These are phyloP conservation scores for Apiospora aurea DNA, from an alignment of 2,329 filamentous ascomycete species.

Conservation along the genomic window DNA sequence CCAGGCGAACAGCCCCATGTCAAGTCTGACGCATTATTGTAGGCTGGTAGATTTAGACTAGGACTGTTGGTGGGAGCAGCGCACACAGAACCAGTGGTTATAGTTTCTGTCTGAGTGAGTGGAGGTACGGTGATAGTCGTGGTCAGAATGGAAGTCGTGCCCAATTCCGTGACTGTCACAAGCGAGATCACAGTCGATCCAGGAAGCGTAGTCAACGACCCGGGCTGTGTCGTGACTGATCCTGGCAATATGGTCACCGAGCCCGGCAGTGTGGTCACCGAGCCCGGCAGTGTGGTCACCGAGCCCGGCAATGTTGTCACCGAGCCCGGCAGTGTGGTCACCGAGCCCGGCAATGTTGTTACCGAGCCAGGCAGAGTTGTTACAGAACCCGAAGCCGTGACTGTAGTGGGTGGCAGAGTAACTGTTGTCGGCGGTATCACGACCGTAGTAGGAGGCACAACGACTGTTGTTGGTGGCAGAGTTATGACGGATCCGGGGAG, in stretches of 20 bases:
- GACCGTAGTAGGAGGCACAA: slow-evolving; percentile 22
- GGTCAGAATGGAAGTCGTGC: slow-evolving; percentile 32
- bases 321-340: background rate
- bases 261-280: background rate
- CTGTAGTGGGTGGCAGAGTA: slow-evolving; percentile 26
- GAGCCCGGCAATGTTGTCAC: slow-evolving; percentile 14
- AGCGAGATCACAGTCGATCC: slow-evolving; percentile 27
- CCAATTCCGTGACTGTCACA: slow-evolving; percentile 35
- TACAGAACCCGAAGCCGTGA: slow-evolving; percentile 26
- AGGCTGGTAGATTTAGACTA: slow-evolving; percentile 32
- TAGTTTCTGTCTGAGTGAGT: slow-evolving; percentile 24
- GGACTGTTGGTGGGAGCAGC: slow-evolving; percentile 50
- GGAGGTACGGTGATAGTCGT: slow-evolving; percentile 31
- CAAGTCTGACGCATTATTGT: slow-evolving; percentile 47
- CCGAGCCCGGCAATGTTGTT: slow-evolving; percentile 20
- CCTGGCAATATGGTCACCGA: slow-evolving; percentile 22
- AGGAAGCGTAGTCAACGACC: slow-evolving; percentile 26
- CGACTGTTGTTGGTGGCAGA: slow-evolving; percentile 33
- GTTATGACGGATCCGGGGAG: slow-evolving; percentile 15
- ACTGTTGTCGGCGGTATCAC: slow-evolving; percentile 28
- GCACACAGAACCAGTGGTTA: slow-evolving; percentile 45
- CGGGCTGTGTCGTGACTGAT: too few species aligned
- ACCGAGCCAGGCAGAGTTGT: slow-evolving; percentile 17
- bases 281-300: slow-evolving; percentile 24
- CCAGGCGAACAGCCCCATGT: slow-evolving; percentile 64